A percentile compares a stretch with the other conserved stretches of the same genome.
Evolutionary conservation across 768 basidiomycete genomes (phyloP).

Genomic region (Hypsizygus marmoreus): DNA sequence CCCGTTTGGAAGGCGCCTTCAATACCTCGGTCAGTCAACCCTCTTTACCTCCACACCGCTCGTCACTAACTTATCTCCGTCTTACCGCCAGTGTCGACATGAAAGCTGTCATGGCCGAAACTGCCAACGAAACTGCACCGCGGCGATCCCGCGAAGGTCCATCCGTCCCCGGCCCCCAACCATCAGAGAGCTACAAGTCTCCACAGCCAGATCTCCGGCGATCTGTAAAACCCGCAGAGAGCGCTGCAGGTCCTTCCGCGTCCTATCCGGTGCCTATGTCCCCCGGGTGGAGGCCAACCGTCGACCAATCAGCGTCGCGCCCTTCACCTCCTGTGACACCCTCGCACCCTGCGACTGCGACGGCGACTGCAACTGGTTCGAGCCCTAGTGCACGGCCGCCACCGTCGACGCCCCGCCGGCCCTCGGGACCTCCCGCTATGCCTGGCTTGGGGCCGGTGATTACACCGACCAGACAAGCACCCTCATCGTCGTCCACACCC

Average conservation of each 20-base stretch:
- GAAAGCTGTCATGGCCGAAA: conserved; percentile 84
- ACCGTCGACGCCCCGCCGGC: conserved; percentile 19
- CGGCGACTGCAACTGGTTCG: neutral
- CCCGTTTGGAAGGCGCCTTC: conserved; percentile 53
- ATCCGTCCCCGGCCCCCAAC: conserved; percentile 1
- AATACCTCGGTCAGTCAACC: conserved; percentile 48
- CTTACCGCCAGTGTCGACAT: conserved; percentile 68
- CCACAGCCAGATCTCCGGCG: conserved; percentile 3
- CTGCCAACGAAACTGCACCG: conserved; percentile 21
- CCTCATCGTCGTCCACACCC: conserved; percentile 21
- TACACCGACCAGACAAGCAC: conserved; percentile 53
- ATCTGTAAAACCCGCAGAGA: neutral
- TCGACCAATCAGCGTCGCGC: conserved; percentile 6
- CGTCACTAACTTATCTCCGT: conserved; percentile 12
- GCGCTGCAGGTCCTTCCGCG: conserved; percentile 7
- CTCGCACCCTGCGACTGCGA: neutral
- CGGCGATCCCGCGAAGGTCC: conserved; percentile 6
- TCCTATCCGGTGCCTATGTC: conserved; percentile 4
- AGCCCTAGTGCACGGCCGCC: conserved; percentile 15
- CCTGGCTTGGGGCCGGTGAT: conserved; percentile 65
- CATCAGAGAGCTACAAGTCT: neutral
- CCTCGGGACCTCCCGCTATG: conserved; percentile 21
- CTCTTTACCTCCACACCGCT: conserved; percentile 1
- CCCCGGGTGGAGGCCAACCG: conserved; percentile 8
- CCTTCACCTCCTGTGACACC: conserved; percentile 12